These are phyloP conservation scores for Albizia julibrissin DNA, from an alignment of 306 rosid genomes.

Conservation along the genomic window DNA sequence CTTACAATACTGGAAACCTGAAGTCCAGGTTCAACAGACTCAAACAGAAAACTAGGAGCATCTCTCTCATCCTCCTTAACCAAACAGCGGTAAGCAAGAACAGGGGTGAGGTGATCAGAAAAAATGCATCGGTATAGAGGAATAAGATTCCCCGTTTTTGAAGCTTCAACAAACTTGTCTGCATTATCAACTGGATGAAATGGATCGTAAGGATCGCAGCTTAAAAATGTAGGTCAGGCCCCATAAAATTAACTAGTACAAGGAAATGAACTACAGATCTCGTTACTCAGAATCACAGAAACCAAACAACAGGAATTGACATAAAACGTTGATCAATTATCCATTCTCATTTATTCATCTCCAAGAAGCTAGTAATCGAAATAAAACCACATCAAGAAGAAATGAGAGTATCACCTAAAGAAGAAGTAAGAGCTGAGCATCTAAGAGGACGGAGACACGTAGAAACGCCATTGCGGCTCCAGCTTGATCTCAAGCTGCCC, in stretches of 20 bases:
- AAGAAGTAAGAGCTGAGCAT: slow-evolving; percentile 52
- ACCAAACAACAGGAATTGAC: not conserved
- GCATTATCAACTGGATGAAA: slow-evolving; percentile 61
- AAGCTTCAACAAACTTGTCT: slow-evolving; percentile 68
- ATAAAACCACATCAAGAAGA: not conserved
- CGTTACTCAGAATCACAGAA: not conserved
- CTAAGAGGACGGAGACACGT: slow-evolving; percentile 37
- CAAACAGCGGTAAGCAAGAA: slow-evolving; percentile 93
- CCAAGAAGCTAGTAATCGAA: not conserved
- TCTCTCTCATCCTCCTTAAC: slow-evolving; percentile 96
- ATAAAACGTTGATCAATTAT: not conserved
- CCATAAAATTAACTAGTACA: not conserved
- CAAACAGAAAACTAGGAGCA: slow-evolving; percentile 93
- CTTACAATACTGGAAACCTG: slow-evolving; percentile 69
- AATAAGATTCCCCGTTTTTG: slow-evolving; percentile 80
- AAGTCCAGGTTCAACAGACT: slow-evolving; percentile 85
- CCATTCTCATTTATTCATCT: not conserved
- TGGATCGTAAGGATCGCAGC: slow-evolving; percentile 9
- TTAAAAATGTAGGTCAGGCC: not conserved
- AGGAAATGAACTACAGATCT: not conserved
- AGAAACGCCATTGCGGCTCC: slow-evolving; percentile 30
- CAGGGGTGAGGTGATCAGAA: slow-evolving; percentile 95
- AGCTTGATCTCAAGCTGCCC: slow-evolving; percentile 22
- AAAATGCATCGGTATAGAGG: slow-evolving; percentile 76
- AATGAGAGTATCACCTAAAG: slow-evolving; percentile 44